These are phyloP conservation scores for Blumeriella jaapii DNA, from an alignment of 2,329 filamentous ascomycete species.

Conservation along the genomic window DNA sequence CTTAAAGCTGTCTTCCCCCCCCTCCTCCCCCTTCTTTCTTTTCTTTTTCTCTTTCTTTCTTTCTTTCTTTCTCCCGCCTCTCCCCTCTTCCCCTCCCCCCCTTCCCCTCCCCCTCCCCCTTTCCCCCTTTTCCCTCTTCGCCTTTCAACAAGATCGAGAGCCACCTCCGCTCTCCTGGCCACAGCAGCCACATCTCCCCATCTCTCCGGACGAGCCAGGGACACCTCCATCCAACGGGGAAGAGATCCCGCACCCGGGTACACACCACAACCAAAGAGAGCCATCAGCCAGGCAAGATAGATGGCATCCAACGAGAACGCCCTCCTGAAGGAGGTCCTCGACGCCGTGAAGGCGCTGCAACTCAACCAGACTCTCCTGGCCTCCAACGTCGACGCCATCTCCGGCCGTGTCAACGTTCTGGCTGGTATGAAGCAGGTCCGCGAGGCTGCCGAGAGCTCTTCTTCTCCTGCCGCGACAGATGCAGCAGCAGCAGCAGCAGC, in stretches of 20 bases:
- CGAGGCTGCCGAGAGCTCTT: slow-evolving; percentile 31
- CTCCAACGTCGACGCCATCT: slow-evolving; percentile 46
- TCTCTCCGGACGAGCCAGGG: no score
- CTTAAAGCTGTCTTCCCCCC: background rate
- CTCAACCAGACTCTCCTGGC: slow-evolving; percentile 43
- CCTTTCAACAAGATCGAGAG: no score
- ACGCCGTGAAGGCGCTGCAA: slow-evolving; percentile 42
- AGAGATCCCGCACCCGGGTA: no score
- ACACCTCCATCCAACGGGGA: no score
- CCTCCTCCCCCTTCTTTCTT: background rate
- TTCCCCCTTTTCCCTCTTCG: slow-evolving; percentile 1
- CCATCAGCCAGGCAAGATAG: no score
- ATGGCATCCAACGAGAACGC: slow-evolving; percentile 19
- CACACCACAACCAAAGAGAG: background rate
- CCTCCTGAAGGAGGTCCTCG: slow-evolving; percentile 43
- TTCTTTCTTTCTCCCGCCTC: background rate
- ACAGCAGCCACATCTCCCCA: no score
- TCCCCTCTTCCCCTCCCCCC: slow-evolving; percentile 1
- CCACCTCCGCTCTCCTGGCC: no score
- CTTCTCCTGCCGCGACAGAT: slow-evolving; percentile 6
- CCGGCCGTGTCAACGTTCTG: slow-evolving; percentile 48
- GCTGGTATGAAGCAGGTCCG: slow-evolving; percentile 45
- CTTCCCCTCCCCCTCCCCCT: slow-evolving; percentile 1
- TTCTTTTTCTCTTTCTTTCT: background rate
- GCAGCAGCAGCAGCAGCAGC: background rate